phyloP scores from a whole-genome alignment of 2,329 filamentous ascomycete genomes.

The Madurella mycetomatis region DNA sequence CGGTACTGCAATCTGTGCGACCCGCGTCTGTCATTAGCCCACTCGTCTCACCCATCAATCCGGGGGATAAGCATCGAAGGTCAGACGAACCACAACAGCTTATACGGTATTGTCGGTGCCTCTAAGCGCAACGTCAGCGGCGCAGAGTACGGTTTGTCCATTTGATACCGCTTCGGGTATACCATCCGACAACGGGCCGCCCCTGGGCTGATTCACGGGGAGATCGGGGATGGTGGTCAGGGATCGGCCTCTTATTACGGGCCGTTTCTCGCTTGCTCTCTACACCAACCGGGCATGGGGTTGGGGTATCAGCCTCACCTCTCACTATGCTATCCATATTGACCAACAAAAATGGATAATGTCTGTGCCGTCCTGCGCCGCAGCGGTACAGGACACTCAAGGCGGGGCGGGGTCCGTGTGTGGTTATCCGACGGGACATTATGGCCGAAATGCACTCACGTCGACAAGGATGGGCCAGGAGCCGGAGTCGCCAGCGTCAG shows the following conservation, averaged over 20 bases:
- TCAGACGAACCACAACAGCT: too few species aligned
- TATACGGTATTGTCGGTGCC: too few species aligned
- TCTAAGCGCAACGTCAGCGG: too few species aligned
- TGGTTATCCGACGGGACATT: not conserved
- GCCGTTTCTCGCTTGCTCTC: not conserved
- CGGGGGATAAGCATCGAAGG: too few species aligned
- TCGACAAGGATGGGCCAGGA: too few species aligned
- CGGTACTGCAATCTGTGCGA: too few species aligned
- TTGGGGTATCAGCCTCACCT: not conserved
- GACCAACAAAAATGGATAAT: not conserved
- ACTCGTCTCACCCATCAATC: too few species aligned
- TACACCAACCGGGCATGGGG: not conserved
- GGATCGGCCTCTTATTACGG: too few species aligned
- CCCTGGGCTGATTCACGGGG: not conserved
- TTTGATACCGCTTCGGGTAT: not conserved
- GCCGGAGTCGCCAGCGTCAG: too few species aligned
- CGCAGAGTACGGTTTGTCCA: not conserved
- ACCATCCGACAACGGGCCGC: not conserved
- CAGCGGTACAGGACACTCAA: not conserved
- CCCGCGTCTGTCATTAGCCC: too few species aligned
- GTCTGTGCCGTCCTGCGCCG: not conserved
- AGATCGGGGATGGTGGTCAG: not conserved
- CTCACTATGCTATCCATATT: not conserved
- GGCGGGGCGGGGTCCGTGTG: not conserved
- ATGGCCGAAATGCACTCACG: too few species aligned